These are phyloP conservation scores for Candida qinlingensis DNA, from an alignment of 805 yeast species.

Conservation along the genomic window DNA sequence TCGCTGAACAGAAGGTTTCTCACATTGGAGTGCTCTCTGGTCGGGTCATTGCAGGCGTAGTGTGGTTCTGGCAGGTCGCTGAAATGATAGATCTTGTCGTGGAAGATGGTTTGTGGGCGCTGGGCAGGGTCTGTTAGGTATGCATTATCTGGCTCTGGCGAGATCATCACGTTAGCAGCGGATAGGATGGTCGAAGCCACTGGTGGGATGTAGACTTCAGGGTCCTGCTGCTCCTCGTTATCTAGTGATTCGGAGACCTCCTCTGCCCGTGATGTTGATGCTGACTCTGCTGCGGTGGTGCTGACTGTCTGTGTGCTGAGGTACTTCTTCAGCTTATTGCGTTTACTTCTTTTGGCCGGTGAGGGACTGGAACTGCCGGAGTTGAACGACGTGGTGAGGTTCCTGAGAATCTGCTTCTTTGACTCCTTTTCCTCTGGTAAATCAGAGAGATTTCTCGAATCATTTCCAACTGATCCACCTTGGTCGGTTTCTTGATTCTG, in stretches of 20 bases:
- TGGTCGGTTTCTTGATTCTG: neutral
- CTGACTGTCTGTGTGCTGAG: constrained; percentile 18
- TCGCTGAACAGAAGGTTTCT: constrained; percentile 1
- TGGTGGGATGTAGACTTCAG: constrained; percentile 46
- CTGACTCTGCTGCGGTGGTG: neutral
- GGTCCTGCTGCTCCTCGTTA: constrained; percentile 12
- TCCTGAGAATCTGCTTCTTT: constrained; percentile 8
- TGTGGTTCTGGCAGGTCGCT: constrained; percentile 58
- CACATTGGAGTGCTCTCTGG: neutral
- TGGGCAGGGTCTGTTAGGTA: constrained; percentile 63
- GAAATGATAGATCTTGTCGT: constrained; percentile 71
- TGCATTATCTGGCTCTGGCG: constrained; percentile 70
- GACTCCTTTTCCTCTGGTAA: neutral
- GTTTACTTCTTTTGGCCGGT: constrained; percentile 4
- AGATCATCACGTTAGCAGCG: constrained; percentile 69
- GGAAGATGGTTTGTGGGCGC: constrained; percentile 66
- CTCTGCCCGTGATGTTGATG: neutral
- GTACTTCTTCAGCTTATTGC: constrained; percentile 17
- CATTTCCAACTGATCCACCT: neutral
- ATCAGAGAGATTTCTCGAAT: neutral
- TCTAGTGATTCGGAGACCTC: neutral
- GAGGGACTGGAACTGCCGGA: neutral
- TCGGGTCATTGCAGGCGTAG: constrained; percentile 21
- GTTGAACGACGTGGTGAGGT: constrained; percentile 3
- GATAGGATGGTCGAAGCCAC: constrained; percentile 74